Percentiles rank a stretch among this genome's conserved stretches.
phyloP scores from a whole-genome alignment of 2,329 filamentous ascomycete species.

The Scopulariopsis brevicaulis region DNA sequence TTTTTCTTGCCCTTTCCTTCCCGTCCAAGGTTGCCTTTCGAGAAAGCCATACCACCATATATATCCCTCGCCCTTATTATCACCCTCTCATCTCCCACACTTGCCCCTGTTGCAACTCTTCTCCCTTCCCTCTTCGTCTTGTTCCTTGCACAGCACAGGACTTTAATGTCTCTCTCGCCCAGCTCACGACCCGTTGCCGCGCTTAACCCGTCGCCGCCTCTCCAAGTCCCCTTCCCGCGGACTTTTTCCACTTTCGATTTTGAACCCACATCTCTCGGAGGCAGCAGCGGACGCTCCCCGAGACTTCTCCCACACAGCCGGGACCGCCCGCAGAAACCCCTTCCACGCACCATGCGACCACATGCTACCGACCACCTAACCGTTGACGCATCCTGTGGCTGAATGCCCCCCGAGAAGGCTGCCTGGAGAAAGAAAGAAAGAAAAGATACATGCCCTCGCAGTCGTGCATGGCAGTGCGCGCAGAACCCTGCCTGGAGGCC shows the following conservation, averaged over 20 bases:
- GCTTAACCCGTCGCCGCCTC: not conserved
- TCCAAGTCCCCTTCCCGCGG: not conserved
- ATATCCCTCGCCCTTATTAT: not conserved
- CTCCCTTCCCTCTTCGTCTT: not conserved
- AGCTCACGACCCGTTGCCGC: not conserved
- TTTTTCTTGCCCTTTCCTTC: not conserved
- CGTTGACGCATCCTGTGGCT: slow-evolving; percentile 5
- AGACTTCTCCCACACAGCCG: not conserved
- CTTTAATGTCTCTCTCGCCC: not conserved
- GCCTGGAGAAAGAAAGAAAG: not conserved
- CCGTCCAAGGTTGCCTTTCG: not conserved
- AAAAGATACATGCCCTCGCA: not conserved
- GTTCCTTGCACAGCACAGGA: not conserved
- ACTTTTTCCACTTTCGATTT: not conserved
- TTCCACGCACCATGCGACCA: slow-evolving; percentile 3
- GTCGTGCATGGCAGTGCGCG: slow-evolving; percentile 4
- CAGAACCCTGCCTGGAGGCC: slow-evolving; percentile 3
- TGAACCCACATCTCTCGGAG: not conserved
- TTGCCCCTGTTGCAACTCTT: not conserved
- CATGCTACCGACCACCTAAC: slow-evolving; percentile 3
- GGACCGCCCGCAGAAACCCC: not conserved
- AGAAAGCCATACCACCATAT: not conserved
- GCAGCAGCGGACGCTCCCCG: not conserved
- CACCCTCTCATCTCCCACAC: not conserved
- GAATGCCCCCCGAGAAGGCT: slow-evolving; percentile 2